Base-by-base conservation (phyloP, 345 rosid species). In the Chamaenerion angustifolium region DNA sequence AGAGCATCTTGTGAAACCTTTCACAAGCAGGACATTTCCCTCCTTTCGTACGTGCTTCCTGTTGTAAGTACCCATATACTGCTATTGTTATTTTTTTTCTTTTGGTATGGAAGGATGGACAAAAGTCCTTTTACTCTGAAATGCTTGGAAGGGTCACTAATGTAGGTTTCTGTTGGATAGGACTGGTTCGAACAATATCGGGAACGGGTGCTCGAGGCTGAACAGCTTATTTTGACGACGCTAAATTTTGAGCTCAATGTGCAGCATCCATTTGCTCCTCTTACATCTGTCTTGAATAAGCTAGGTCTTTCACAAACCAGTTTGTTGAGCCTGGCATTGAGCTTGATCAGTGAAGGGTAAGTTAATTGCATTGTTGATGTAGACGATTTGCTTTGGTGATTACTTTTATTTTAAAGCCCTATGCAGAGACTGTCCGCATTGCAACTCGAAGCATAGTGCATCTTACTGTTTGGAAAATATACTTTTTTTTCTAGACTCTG, bases 171-270 rank as follows among this genome's bases (percentile, higher is more conserved):
- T 8, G 6, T 31, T 57, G 31, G 44, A 56, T 76, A 83, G 94
- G 88, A 78, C 54, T 83, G 94, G 94, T 80, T 80, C 65, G 94
- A 83, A 62, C 79, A 69, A 60, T 83, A 80, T 57, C 79, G 83
- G 53, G 85, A 80, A 45, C 77, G 77, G 47, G 79, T 78, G 55
- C 60, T 19, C 0, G 85, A 80, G 62, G 85, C 94, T 16, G 94
- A 83, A 77, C 88, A 78, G 67, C 75, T 80, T 74, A 74, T 83
- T 53, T 51, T 83, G 73, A 70, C 85, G 0, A 76, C 94, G 17
- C 73, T 83, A 42, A 80, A 83, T 58, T 83, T 83, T 67, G 94
- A 83, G 69, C 83, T 83, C 12, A 72, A 62, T n/a, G 88, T 83
- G 67, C 88, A 78, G 45, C 94, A 83, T 67, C 94, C 94, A 43